phyloP scores from a whole-genome alignment of 306 rosid genomes.

The Calophaca sinica region DNA sequence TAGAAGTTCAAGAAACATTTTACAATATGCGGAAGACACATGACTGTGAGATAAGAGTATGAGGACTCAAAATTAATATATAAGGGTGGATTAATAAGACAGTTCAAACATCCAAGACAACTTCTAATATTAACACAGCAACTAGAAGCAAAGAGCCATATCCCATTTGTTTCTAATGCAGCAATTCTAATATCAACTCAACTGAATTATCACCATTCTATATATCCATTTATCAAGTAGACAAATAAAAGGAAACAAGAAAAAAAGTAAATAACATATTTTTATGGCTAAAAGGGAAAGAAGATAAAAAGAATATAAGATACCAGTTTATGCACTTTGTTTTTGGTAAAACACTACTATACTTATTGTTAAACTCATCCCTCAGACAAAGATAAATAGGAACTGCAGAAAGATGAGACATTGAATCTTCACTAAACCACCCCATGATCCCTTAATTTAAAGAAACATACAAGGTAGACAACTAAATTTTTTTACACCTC shows the following conservation, averaged over 20 bases:
- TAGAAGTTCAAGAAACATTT: no score
- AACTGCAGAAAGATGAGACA: constrained; percentile 29
- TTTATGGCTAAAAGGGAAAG: constrained; percentile 1
- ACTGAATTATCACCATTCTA: constrained; percentile 10
- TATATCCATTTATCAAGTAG: constrained; percentile 1
- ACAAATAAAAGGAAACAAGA: neutral
- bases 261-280: neutral
- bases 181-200: constrained; percentile 6
- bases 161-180: constrained; percentile 30
- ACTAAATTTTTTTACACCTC: neutral
- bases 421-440: constrained; percentile 1
- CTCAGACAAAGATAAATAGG: constrained; percentile 2
- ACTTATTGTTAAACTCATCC: neutral
- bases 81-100: neutral
- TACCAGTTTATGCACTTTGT: constrained; percentile 28
- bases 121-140: constrained; percentile 1
- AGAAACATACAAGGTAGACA: neutral
- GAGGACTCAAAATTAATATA: no score
- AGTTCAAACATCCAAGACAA: constrained; percentile 2
- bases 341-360: neutral
- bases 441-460: constrained; percentile 10
- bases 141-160: neutral
- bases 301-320: neutral
- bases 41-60: no score
- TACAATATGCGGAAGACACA: no score